These are phyloP conservation scores for Aotearoamyces nothofagi DNA, from an alignment of 2,329 filamentous ascomycete species.

Conservation along the genomic window DNA sequence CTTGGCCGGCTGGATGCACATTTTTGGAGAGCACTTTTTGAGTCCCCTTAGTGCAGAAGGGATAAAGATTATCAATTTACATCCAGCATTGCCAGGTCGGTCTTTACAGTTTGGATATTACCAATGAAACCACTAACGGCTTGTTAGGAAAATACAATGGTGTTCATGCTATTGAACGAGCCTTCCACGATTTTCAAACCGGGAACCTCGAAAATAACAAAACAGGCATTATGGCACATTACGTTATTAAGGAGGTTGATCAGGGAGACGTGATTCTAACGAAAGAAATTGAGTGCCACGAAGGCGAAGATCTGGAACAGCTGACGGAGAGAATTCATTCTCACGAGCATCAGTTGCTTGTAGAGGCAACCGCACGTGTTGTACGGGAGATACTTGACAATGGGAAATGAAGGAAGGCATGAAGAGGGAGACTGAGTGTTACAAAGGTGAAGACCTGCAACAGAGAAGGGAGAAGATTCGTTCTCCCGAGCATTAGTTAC, in stretches of 20 bases:
- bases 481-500: no score
- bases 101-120: neutral
- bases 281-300: neutral
- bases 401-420: no score
- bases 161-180: slow-evolving; percentile 60
- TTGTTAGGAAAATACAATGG: slow-evolving; percentile 50
- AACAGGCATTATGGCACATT: slow-evolving; percentile 80
- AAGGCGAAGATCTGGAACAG: neutral
- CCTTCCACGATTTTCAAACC: slow-evolving; percentile 54
- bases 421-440: no score
- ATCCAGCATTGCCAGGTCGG: slow-evolving; percentile 46
- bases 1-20: slow-evolving; percentile 58
- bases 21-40: slow-evolving; percentile 45
- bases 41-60: slow-evolving; percentile 36
- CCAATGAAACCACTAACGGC: no score
- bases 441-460: no score
- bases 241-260: slow-evolving; percentile 70
- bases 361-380: slow-evolving; percentile 47
- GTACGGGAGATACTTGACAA: neutral
- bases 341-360: slow-evolving; percentile 48
- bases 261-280: slow-evolving; percentile 21
- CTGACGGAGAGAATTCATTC: neutral
- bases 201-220: slow-evolving; percentile 48
- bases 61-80: slow-evolving; percentile 52
- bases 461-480: no score